These are phyloP conservation scores for Pyricularia pennisetigena DNA, from an alignment of 2,329 filamentous ascomycete genomes.

Conservation along the genomic window DNA sequence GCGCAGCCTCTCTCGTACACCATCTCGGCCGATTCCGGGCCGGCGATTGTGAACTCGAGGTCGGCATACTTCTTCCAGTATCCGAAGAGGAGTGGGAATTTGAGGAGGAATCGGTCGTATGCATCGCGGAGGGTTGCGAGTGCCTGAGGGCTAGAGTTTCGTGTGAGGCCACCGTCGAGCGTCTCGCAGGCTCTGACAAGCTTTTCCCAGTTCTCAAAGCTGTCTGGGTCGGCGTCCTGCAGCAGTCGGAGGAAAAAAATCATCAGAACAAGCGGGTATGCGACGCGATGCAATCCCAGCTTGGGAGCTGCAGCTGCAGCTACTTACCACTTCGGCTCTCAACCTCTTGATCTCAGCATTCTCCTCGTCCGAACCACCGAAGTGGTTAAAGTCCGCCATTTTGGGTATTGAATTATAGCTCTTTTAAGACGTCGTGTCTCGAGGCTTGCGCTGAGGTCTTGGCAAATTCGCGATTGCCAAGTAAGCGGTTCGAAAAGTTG, in stretches of 20 bases:
- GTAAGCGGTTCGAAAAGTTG: not conserved
- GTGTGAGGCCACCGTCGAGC: constrained; percentile 86
- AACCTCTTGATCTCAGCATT: constrained; percentile 74
- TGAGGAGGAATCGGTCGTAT: constrained; percentile 87
- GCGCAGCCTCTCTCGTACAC: constrained; percentile 93
- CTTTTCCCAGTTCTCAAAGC: constrained; percentile 92
- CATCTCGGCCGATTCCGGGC: constrained; percentile 95
- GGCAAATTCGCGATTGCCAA: not conserved
- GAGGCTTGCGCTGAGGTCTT: not conserved
- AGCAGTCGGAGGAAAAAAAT: not conserved
- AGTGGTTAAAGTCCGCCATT: constrained; percentile 65
- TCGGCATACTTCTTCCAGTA: constrained; percentile 99
- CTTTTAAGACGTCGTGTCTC: not conserved
- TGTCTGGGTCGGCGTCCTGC: constrained; percentile 66
- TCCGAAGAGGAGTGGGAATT: constrained; percentile 91
- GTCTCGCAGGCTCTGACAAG: constrained; percentile 73
- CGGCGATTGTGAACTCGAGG: constrained; percentile 91
- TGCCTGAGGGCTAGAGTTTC: constrained; percentile 91
- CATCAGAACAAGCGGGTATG: not conserved
- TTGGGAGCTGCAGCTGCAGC: not conserved
- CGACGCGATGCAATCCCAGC: not conserved
- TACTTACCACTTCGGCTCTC: constrained; percentile 64
- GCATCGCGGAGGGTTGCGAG: constrained; percentile 78
- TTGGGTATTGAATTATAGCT: constrained; percentile 5
- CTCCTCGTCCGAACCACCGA: constrained; percentile 69